Evolutionary conservation across 2,329 filamentous ascomycete species (phyloP).

Genomic region (Didymosphaeria variabile): DNA sequence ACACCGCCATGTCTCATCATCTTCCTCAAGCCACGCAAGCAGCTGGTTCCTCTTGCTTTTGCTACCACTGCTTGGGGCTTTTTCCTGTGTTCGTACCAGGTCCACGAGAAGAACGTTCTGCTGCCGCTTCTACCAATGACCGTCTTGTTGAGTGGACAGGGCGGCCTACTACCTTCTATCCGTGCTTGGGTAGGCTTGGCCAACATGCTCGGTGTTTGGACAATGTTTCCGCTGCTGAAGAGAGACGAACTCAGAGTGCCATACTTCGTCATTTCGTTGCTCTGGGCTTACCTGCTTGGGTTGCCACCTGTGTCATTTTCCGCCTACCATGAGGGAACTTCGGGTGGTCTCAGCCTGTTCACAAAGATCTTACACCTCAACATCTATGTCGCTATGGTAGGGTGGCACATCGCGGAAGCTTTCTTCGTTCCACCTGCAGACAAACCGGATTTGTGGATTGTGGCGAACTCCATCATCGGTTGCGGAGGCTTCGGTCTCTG

Average conservation of each 20-base stretch:
- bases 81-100: constrained; percentile 97
- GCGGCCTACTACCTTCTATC: constrained; percentile 77
- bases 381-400: constrained; percentile 80
- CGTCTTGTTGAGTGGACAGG: constrained; percentile 78
- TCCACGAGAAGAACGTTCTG: constrained; percentile 96
- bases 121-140: constrained; percentile 95
- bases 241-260: constrained; percentile 85
- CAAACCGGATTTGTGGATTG: constrained; percentile 95
- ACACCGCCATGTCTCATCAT: constrained; percentile 80
- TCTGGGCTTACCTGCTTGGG: constrained; percentile 93
- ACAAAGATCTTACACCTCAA: constrained; percentile 75
- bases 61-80: constrained; percentile 93
- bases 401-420: constrained; percentile 81
- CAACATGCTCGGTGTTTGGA: constrained; percentile 89
- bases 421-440: constrained; percentile 72
- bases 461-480: constrained; percentile 87
- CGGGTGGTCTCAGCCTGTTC: constrained; percentile 60
- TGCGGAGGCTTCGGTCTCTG: constrained; percentile 85
- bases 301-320: constrained; percentile 79
- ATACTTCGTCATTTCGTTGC: constrained; percentile 81
- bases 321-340: constrained; percentile 65
- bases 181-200: constrained; percentile 96
- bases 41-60: constrained; percentile 80
- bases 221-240: constrained; percentile 88
- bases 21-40: constrained; percentile 78